Percentiles rank a stretch among this genome's conserved stretches.
These are phyloP conservation scores for Mortierella sp. DNA, from an alignment of 371 early-diverging fungal genomes.

Conservation along the genomic window DNA sequence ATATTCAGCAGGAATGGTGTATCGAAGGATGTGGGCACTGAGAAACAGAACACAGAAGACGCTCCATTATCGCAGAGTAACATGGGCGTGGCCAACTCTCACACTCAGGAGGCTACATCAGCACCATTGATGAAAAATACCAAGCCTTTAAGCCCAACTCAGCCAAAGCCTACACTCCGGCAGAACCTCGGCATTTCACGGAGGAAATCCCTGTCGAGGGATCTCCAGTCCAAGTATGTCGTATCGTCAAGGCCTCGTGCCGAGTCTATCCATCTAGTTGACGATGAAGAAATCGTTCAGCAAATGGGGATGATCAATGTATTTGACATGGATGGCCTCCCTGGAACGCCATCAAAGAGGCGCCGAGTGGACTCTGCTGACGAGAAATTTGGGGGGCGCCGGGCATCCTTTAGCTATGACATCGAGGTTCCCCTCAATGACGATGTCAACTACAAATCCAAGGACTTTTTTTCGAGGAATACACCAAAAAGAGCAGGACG, in stretches of 20 bases:
- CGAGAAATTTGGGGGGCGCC: background rate
- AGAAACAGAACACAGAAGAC: too few species aligned
- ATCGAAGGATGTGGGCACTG: too few species aligned
- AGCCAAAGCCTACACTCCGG: conserved; percentile 1
- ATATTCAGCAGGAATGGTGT: too few species aligned
- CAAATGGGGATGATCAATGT: conserved; percentile 10
- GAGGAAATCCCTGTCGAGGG: conserved; percentile 36
- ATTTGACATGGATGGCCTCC: conserved; percentile 13
- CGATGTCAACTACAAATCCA: background rate
- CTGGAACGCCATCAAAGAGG: conserved; percentile 39
- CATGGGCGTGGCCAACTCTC: background rate
- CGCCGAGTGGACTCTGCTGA: conserved; percentile 1
- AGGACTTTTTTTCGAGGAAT: background rate
- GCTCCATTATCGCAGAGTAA: too few species aligned
- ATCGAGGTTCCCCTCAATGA: conserved; percentile 8
- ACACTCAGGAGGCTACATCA: background rate
- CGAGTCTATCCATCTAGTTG: background rate
- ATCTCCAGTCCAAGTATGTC: conserved; percentile 8
- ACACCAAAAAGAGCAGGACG: conserved; percentile 1
- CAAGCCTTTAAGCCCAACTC: background rate
- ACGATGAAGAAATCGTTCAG: conserved; percentile 2
- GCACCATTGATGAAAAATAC: background rate
- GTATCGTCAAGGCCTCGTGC: too few species aligned
- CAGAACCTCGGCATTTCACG: conserved; percentile 24
- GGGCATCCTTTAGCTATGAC: conserved; percentile 10